phyloP scores from a whole-genome alignment of 1,284 basidiomycete species.

The Pterula multifida region DNA sequence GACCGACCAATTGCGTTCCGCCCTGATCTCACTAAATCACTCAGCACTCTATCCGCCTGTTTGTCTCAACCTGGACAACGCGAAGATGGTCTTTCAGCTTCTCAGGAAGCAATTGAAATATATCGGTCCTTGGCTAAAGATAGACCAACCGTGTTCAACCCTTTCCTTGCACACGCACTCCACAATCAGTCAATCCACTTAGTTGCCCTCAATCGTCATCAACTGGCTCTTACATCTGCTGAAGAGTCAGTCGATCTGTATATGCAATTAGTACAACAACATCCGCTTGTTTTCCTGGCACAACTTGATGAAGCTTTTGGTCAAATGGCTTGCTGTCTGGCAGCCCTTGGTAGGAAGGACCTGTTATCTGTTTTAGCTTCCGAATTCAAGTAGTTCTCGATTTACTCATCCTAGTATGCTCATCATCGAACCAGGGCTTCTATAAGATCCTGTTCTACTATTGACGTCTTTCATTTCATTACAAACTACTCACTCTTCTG shows the following conservation, averaged over 20 bases:
- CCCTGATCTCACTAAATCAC: neutral
- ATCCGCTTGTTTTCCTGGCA: neutral
- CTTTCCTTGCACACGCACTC: neutral
- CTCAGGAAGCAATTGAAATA: neutral
- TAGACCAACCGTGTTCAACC: neutral
- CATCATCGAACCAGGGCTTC: too few relatives aligned
- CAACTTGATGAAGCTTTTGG: too few relatives aligned
- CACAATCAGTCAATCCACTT: neutral
- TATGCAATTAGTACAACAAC: neutral
- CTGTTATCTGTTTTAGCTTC: too few relatives aligned
- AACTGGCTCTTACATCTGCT: neutral
- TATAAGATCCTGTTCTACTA: too few relatives aligned
- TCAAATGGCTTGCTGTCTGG: too few relatives aligned
- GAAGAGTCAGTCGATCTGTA: conserved; percentile 1
- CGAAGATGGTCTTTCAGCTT: neutral
- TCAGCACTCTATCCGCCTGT: neutral
- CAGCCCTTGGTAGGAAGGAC: too few relatives aligned
- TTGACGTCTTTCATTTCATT: too few relatives aligned
- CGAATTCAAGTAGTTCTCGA: too few relatives aligned
- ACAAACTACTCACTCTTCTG: too few relatives aligned
- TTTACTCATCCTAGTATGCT: too few relatives aligned
- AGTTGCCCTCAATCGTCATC: neutral
- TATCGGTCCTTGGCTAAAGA: neutral
- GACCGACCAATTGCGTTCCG: neutral
- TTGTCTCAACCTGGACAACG: neutral